Evolutionary conservation across 2,329 filamentous ascomycete species (phyloP).

Genomic region (Xylaria sp.): DNA sequence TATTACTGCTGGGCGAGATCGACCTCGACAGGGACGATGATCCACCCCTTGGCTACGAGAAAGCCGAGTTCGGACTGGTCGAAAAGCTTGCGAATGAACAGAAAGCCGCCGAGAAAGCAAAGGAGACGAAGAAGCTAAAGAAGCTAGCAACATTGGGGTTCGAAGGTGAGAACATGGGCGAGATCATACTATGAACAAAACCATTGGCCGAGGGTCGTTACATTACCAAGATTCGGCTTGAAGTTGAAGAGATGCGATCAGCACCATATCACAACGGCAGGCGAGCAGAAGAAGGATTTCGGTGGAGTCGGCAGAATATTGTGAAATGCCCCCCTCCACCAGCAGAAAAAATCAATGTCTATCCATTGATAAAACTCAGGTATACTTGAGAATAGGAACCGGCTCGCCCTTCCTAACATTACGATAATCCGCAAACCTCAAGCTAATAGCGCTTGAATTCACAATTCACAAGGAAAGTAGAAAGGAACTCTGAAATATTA

Average conservation of each 20-base stretch:
- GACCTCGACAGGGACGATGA: slow-evolving; percentile 96
- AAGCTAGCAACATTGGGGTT: slow-evolving; percentile 82
- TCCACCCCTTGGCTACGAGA: slow-evolving; percentile 70
- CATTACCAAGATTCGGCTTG: not conserved
- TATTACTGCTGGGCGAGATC: slow-evolving; percentile 93
- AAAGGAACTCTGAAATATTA: too few relatives aligned
- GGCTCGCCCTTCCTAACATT: not conserved
- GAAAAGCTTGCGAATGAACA: slow-evolving; percentile 75
- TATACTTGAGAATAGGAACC: not conserved
- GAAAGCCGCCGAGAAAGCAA: slow-evolving; percentile 70
- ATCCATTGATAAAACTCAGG: slow-evolving; percentile 3
- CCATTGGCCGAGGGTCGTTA: not conserved
- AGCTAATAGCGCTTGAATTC: not conserved
- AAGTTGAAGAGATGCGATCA: not conserved
- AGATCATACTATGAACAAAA: slow-evolving; percentile 63
- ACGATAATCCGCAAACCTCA: not conserved
- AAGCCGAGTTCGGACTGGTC: slow-evolving; percentile 71
- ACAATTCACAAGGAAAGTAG: too few relatives aligned
- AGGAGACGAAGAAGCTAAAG: slow-evolving; percentile 73
- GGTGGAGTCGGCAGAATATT: slow-evolving; percentile 60
- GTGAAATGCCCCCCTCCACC: slow-evolving; percentile 61
- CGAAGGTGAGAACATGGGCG: slow-evolving; percentile 82
- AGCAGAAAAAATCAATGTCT: slow-evolving; percentile 15
- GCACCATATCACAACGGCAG: not conserved
- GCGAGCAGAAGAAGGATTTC: slow-evolving; percentile 9